A percentile compares a stretch with the other conserved stretches of the same genome.
These are phyloP conservation scores for Zanthoxylum bungeanum DNA, from an alignment of 345 rosid species.

Conservation along the genomic window DNA sequence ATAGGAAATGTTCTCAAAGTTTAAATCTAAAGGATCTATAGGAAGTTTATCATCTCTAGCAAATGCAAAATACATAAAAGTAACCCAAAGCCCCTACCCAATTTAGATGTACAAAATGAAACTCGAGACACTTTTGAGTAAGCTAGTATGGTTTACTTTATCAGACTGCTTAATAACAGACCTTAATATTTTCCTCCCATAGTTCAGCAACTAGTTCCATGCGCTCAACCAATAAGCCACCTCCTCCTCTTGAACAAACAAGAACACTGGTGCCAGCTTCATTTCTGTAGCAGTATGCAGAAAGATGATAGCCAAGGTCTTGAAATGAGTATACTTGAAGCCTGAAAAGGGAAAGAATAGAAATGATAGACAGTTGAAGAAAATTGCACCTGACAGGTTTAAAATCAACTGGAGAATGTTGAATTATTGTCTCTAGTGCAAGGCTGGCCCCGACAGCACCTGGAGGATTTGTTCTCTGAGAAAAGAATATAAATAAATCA, in stretches of 20 bases:
- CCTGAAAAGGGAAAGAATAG: conserved; percentile 6
- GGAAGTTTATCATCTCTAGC: background rate
- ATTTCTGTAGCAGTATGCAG: conserved; percentile 44
- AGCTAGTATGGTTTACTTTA: background rate
- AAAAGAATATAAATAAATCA: background rate
- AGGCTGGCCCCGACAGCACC: conserved; percentile 90
- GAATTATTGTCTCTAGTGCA: conserved; percentile 83
- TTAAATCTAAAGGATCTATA: background rate
- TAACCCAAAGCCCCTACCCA: background rate
- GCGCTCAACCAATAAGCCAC: conserved; percentile 86
- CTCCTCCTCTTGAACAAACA: conserved; percentile 97
- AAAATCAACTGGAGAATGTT: conserved; percentile 57
- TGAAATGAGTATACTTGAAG: background rate
- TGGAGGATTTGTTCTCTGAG: conserved; percentile 75
- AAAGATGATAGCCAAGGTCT: background rate
- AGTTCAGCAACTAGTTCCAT: conserved; percentile 88
- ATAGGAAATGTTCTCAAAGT: background rate
- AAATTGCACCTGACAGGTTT: conserved; percentile 56
- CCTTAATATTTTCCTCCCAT: conserved; percentile 90
- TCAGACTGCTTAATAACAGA: conserved; percentile 19
- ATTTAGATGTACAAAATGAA: background rate
- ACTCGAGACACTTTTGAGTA: background rate
- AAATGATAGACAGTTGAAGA: conserved; percentile 6
- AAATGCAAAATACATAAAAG: background rate
- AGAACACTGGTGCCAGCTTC: conserved; percentile 61